A percentile compares a stretch with the other conserved stretches of the same genome.
Conservation (phyloP, 78 protist species). For the Dictyostelium discoideum region DNA sequence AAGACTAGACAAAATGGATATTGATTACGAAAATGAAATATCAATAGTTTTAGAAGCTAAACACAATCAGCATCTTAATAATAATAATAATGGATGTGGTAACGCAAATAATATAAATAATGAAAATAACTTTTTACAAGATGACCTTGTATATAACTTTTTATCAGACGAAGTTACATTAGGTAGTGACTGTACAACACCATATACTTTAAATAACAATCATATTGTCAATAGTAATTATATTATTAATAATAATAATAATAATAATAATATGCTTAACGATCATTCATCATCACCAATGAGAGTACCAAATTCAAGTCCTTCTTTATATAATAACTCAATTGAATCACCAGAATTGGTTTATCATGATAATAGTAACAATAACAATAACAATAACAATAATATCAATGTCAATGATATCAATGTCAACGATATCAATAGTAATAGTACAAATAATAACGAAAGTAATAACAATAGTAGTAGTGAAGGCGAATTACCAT, state of each 20-base stretch:
- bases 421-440: not conserved
- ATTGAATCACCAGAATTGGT: constrained; percentile 35
- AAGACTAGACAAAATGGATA: not conserved
- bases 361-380: not conserved
- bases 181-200: not conserved
- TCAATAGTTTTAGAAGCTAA: not conserved
- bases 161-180: not conserved
- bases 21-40: constrained; percentile 1
- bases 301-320: constrained; percentile 59
- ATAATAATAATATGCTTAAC: not conserved
- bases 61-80: not conserved
- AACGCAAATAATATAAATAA: not conserved
- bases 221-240: not conserved
- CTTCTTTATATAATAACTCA: not conserved
- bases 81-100: not conserved
- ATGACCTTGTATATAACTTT: not conserved
- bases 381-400: not conserved
- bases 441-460: not conserved
- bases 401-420: not conserved
- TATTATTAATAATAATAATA: not conserved
- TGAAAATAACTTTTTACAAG: not conserved
- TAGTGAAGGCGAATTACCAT: not conserved
- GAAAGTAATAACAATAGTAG: constrained; percentile 6
- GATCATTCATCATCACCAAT: constrained; percentile 57
- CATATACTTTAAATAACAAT: not conserved